Base-by-base conservation (phyloP, 305 asterid species). In the Caryopteris hybrid region DNA sequence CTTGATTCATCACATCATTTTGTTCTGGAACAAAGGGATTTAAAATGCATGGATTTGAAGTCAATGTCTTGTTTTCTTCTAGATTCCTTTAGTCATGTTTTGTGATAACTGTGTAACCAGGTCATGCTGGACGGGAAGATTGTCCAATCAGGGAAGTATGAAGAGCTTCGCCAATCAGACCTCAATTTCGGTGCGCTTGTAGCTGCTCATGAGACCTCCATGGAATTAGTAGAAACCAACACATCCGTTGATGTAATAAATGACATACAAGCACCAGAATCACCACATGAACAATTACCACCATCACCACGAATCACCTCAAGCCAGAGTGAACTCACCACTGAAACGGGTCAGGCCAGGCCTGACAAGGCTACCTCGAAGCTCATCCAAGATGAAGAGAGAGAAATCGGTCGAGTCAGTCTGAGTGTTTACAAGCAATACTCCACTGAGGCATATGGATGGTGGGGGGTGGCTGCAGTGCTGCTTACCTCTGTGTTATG, bases 111-210 rank as follows among this genome's bases (percentile, higher is more conserved):
- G 25, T 57, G 12, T 17, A 23, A 41, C 21, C 67, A 90, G 97
- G 97, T 90, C 1, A 74, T 84, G 87, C 68, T 80, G 45, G 91
- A 90, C 10, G 97, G 97, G 48, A 76, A 58, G 61, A 77, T 90
- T 17, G 93, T 90, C 38, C 95, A 90, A 77, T 81, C 95, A 1
- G 97, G 97, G 42, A 83, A 83, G 69, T 88, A 86, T 27, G 66
- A 78, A 5, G 84, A 80, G 22, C 86, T 88, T 36, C 78, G 69
- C 6, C 74, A 73, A 60, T 72, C 79, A 17, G 88, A 82, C 3
- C 42, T 78, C 57, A 95, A 88, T 66, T 90, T 90, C 48, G 74
- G 70, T 1, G 88, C 81, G 14, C 78, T 90, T 14, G 97, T 84
- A 3, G 84, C 81, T 1, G 97, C 97, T 17, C 97, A 90, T 45